phyloP scores from a whole-genome alignment of 257 asterid species.

The Voacanga thouarsii region DNA sequence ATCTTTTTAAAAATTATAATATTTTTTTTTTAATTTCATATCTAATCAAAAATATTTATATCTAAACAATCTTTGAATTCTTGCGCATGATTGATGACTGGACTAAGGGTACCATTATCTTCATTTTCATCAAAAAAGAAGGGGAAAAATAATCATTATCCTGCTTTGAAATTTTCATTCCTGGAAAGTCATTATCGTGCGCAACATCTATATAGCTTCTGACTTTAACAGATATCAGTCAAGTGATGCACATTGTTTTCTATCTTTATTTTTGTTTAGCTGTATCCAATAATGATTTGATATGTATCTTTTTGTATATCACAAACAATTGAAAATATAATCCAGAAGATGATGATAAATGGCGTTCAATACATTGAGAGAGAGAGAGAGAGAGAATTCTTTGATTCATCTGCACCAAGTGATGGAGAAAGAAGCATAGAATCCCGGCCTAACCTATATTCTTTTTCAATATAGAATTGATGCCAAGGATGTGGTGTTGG shows the following conservation, averaged over 20 bases:
- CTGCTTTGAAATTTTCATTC: not conserved
- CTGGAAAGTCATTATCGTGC: conserved; percentile 14
- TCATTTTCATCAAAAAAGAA: not conserved
- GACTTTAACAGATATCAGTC: conserved; percentile 2
- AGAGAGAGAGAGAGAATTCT: not conserved
- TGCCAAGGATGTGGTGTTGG: not conserved
- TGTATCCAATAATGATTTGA: not conserved
- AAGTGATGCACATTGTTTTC: conserved; percentile 1
- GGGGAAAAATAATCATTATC: not conserved
- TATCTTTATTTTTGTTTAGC: no score
- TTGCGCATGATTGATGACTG: no score
- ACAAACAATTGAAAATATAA: not conserved
- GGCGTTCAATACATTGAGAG: no score
- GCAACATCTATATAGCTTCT: conserved; percentile 1
- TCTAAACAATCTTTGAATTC: no score
- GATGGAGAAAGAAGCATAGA: not conserved
- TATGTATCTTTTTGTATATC: not conserved
- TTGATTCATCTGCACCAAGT: not conserved
- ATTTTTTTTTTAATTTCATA: no score
- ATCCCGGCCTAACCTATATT: not conserved
- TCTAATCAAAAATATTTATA: no score
- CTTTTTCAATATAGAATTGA: not conserved
- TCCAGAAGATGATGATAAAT: not conserved
- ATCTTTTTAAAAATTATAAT: no score
- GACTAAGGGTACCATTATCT: no score